phyloP scores from a whole-genome alignment of 257 asterid species.

The Jasminum sambac region DNA sequence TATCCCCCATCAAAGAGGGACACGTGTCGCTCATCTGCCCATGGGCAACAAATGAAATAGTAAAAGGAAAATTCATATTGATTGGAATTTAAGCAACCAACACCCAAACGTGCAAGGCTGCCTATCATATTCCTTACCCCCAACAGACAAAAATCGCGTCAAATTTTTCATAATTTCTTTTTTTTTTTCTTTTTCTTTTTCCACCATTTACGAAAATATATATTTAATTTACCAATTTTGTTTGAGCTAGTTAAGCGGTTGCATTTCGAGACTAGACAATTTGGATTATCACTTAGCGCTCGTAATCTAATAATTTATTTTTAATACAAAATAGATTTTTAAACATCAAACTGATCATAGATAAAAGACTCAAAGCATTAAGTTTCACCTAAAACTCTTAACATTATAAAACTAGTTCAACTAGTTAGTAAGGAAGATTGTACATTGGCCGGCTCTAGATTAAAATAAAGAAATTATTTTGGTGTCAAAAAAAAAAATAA shows the following conservation, averaged over 20 bases:
- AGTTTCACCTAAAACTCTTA: too few relatives aligned
- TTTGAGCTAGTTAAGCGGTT: background rate
- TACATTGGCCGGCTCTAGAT: background rate
- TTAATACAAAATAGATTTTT: too few relatives aligned
- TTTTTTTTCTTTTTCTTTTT: too few relatives aligned
- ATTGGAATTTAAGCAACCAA: background rate
- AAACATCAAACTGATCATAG: too few relatives aligned
- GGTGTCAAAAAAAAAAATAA: too few relatives aligned
- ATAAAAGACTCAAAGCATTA: too few relatives aligned
- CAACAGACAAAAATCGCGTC: background rate
- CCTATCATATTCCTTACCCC: background rate
- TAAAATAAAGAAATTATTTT: background rate
- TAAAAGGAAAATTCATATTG: background rate
- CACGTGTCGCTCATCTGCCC: too few relatives aligned
- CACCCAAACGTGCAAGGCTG: conserved; percentile 2
- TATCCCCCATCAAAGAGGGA: too few relatives aligned
- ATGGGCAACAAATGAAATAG: too few relatives aligned
- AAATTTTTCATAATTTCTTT: background rate
- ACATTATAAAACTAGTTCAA: too few relatives aligned
- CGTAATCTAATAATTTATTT: too few relatives aligned
- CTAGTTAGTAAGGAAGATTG: background rate
- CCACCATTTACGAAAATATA: background rate
- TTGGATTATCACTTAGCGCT: too few relatives aligned
- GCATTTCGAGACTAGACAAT: background rate
- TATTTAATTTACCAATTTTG: background rate